A percentile compares a stretch with the other conserved stretches of the same genome.
phyloP scores from a whole-genome alignment of 176 grass and related monocot species.

The Carex kokanica region DNA sequence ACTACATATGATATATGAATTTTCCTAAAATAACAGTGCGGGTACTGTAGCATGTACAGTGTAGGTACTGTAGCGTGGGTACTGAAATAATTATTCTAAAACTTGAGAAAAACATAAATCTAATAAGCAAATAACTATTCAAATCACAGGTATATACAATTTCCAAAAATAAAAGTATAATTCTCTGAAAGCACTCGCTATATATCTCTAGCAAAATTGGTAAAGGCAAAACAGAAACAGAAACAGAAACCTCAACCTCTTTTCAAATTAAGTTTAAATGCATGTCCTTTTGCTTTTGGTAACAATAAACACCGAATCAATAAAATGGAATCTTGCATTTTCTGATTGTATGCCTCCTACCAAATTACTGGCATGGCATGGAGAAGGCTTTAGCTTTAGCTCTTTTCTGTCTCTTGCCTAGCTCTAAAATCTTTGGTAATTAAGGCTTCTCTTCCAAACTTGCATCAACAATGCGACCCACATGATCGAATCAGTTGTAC shows the following conservation, averaged over 20 bases:
- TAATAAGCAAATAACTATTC: background rate
- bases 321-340: slow-evolving; percentile 90
- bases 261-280: background rate
- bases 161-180: background rate
- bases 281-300: background rate
- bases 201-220: background rate
- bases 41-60: no score
- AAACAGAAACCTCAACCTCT: no score
- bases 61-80: no score
- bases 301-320: slow-evolving; percentile 38
- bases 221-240: background rate
- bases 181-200: background rate
- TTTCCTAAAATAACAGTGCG: no score
- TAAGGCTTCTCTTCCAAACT: slow-evolving; percentile 76
- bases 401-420: slow-evolving; percentile 63
- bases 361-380: slow-evolving; percentile 52
- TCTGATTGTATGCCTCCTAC: slow-evolving; percentile 56
- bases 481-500: background rate
- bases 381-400: slow-evolving; percentile 58
- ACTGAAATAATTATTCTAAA: no score
- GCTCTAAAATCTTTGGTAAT: slow-evolving; percentile 53
- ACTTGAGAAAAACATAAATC: no score
- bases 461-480: slow-evolving; percentile 90
- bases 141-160: background rate
- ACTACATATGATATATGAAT: no score